phyloP scores from a whole-genome alignment of 306 rosid genomes.

The Quercus robur region DNA sequence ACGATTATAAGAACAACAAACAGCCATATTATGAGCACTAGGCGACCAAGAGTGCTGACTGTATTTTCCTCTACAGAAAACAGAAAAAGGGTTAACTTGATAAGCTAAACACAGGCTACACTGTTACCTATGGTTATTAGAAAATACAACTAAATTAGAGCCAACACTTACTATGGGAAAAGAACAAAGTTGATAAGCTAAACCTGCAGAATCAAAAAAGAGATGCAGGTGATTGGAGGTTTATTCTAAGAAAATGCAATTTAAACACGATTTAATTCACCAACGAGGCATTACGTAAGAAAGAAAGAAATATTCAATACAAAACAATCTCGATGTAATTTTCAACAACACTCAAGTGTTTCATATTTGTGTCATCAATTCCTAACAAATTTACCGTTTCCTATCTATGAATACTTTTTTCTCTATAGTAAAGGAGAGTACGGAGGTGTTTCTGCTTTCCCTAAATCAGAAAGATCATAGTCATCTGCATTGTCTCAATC shows the following conservation, averaged over 20 bases:
- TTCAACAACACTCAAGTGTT: not conserved
- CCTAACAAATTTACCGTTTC: not conserved
- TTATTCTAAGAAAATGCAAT: not conserved
- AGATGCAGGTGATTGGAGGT: not conserved
- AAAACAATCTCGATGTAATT: not conserved
- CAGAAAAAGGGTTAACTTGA: not conserved
- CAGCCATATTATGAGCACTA: slow-evolving; percentile 81
- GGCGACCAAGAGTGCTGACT: slow-evolving; percentile 85
- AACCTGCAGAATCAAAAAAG: slow-evolving; percentile 38
- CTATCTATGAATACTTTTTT: not conserved
- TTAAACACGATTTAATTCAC: not conserved
- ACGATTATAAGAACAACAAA: slow-evolving; percentile 89
- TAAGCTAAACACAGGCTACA: slow-evolving; percentile 18
- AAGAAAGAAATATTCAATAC: not conserved
- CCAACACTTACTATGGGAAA: slow-evolving; percentile 71
- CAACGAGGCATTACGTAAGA: not conserved
- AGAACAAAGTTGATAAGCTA: slow-evolving; percentile 71
- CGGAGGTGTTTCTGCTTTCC: not conserved
- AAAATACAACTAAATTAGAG: slow-evolving; percentile 9
- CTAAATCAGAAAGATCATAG: not conserved
- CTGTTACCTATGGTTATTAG: not conserved
- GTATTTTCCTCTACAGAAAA: slow-evolving; percentile 74
- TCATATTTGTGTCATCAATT: not conserved
- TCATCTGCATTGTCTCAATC: not conserved
- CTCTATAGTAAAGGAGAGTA: not conserved